Evolutionary conservation across 1,284 basidiomycete species (phyloP).

Genomic region (Heliocybe sulcata): DNA sequence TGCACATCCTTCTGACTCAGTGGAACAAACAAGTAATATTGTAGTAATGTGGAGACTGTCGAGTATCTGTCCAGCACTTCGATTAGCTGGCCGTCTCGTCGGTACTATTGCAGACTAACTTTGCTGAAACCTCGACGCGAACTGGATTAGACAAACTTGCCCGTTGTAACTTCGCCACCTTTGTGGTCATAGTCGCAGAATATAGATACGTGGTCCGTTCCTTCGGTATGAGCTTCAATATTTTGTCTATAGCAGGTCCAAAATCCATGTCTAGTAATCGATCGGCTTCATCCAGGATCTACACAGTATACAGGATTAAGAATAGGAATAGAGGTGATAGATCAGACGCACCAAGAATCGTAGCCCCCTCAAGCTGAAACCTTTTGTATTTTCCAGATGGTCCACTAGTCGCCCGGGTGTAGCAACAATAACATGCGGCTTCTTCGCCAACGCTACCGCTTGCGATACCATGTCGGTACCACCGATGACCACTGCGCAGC

Average conservation of each 20-base stretch:
- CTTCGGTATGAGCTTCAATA: constrained; percentile 91
- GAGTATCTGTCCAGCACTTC: constrained; percentile 68
- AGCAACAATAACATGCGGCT: constrained; percentile 94
- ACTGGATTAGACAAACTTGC: constrained; percentile 95
- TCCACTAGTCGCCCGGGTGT: constrained; percentile 95
- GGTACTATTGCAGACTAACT: constrained; percentile 44
- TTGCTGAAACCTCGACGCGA: constrained; percentile 90
- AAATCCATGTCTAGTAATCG: constrained; percentile 97
- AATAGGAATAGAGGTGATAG: constrained; percentile 2
- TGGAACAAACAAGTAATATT: constrained; percentile 95
- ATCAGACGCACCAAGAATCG: constrained; percentile 76
- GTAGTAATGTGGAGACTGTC: constrained; percentile 91
- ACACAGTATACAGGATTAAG: constrained; percentile 8
- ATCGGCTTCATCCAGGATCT: constrained; percentile 98
- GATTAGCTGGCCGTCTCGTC: constrained; percentile 6
- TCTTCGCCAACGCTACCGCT: constrained; percentile 88
- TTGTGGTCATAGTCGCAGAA: constrained; percentile 99
- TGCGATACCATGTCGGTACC: constrained; percentile 95
- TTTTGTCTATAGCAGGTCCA: constrained; percentile 94
- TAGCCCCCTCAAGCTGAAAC: constrained; percentile 84
- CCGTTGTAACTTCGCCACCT: constrained; percentile 94
- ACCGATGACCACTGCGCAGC: constrained; percentile 90
- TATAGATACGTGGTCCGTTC: constrained; percentile 96
- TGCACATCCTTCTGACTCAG: constrained; percentile 91
- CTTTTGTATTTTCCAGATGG: constrained; percentile 97